Percentiles rank a stretch among this genome's conserved stretches.
Evolutionary conservation across 129 eudicot genomes (phyloP).

Genomic region (Artemisia tridentata): DNA sequence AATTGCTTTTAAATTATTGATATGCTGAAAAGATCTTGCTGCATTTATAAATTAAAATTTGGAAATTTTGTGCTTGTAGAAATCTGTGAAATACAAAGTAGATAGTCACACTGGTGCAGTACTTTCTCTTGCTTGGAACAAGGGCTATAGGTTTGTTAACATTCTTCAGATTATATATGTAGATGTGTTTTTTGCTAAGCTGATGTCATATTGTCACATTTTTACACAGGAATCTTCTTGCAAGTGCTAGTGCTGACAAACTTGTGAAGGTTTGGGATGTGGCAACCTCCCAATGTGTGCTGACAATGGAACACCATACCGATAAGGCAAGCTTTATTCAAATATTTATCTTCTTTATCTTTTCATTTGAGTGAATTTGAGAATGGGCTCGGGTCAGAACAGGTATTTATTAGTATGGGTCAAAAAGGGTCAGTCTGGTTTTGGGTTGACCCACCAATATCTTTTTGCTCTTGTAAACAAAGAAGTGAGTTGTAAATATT

Average conservation of each 20-base stretch:
- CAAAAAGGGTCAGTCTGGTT: no score
- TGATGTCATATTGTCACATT: slow-evolving; percentile 3
- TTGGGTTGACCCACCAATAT: no score
- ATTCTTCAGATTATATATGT: neutral
- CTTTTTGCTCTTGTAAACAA: no score
- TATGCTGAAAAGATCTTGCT: no score
- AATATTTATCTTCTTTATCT: neutral
- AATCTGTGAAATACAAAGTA: slow-evolving; percentile 73
- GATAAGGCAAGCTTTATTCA: slow-evolving; percentile 59
- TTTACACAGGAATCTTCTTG: slow-evolving; percentile 70
- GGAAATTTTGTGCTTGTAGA: slow-evolving; percentile 37
- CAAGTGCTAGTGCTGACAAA: slow-evolving; percentile 94
- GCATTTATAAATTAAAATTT: no score
- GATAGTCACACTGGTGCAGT: slow-evolving; percentile 95
- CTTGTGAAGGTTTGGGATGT: slow-evolving; percentile 91
- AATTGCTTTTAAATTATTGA: no score
- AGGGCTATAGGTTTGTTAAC: slow-evolving; percentile 56
- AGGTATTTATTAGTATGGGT: no score
- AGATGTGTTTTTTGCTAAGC: neutral
- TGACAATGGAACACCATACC: slow-evolving; percentile 88
- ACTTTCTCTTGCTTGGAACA: slow-evolving; percentile 93
- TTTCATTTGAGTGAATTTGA: neutral
- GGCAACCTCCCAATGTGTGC: slow-evolving; percentile 64
- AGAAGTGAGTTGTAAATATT: no score
- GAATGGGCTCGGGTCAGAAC: no score